Base-by-base conservation (phyloP, 345 rosid genomes). In the Linum usitatissimum region DNA sequence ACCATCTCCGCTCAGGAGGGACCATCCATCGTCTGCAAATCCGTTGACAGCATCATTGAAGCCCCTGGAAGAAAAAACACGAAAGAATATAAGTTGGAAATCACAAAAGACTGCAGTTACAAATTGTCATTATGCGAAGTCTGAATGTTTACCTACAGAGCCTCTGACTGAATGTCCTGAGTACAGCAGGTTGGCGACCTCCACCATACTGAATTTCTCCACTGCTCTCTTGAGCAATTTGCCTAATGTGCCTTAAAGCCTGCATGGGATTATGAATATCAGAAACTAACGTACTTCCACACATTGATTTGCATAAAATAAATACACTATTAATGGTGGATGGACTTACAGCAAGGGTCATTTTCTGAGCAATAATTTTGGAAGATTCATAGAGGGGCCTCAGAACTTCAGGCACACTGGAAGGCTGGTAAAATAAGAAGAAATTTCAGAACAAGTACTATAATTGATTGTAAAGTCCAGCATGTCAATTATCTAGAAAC, bases 11-110 rank as follows among this genome's bases (percentile, higher is more conserved):
- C 76, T 82, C 75, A 92, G 70, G 59, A 91, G 78, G 1, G 98
- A 82, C 96, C 98, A 92, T 45, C 98, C 96, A 66, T 89, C 96
- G 78, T 92, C 98, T 36, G 64, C 79, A 84, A 89, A 92, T 48
- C 98, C 91, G 72, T 87, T 86, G 53, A 92, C 86, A 64, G 96
- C 96, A 74, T 89, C 98, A 71, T 92, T 92, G 79, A 92, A 92
- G 20, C 98, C 95, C 89, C 96, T 92, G 74, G 39, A 51, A 65
- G 61, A 21, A 1, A 20, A 55, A 20, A 8, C 51, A 21, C 57
- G 30, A 9, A 51, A 49, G 54, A 42, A 53, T 6, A 64, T 31
- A 23, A 56, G 9, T 13, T 20, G 18, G 15, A 13, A 36, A 61
- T 18, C 55, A 65, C 23, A 18, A 1, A 23, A 45, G 3, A 9